Evolutionary conservation across 257 asterid genomes (phyloP).

Genomic region (Jacaranda copaia): DNA sequence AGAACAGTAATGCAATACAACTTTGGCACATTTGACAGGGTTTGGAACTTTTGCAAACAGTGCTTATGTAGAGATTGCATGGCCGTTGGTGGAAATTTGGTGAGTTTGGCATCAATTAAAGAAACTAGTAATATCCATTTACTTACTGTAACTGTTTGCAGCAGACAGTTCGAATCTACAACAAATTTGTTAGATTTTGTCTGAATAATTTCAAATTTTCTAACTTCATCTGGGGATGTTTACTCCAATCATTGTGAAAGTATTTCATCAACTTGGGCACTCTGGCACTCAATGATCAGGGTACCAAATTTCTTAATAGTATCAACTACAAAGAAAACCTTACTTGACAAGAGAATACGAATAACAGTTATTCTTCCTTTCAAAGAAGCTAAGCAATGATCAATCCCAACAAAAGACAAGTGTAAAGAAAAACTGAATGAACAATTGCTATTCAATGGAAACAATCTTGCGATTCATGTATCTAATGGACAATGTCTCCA

Average conservation of each 20-base stretch:
- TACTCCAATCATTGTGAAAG: no score
- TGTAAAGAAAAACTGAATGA: background rate
- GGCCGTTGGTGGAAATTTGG: no score
- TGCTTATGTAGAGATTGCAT: no score
- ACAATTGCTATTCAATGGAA: slow-evolving; percentile 51
- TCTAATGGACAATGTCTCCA: slow-evolving; percentile 60
- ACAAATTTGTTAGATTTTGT: background rate
- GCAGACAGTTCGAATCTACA: background rate
- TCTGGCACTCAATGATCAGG: background rate
- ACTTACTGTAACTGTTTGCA: no score
- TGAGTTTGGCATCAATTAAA: background rate
- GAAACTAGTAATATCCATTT: background rate
- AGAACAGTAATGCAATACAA: no score
- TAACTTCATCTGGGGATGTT: no score
- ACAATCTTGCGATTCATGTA: slow-evolving; percentile 55
- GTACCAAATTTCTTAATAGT: background rate
- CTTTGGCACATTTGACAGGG: no score
- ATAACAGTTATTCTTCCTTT: background rate
- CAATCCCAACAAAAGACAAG: background rate
- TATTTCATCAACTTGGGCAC: no score
- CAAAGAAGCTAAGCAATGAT: background rate
- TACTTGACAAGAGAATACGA: background rate
- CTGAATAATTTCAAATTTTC: background rate
- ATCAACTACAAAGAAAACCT: background rate
- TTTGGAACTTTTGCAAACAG: no score